Conservation (phyloP, 2,329 filamentous ascomycete genomes). For the Paecilomyces sp. region DNA sequence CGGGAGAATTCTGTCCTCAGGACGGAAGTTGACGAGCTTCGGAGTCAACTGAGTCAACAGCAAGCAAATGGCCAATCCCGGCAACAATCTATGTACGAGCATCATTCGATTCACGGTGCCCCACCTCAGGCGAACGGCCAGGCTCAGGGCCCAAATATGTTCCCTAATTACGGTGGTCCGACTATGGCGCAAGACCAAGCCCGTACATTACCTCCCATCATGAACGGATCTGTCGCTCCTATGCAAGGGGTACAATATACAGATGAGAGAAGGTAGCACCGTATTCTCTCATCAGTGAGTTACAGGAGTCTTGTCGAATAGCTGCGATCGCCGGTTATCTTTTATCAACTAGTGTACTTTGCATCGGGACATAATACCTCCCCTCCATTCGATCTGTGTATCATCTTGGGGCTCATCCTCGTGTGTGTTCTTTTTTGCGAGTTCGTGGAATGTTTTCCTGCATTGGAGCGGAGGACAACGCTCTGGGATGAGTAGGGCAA, state of each 20-base stretch:
- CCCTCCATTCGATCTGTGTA: background rate
- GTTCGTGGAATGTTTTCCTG: background rate
- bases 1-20: slow-evolving; percentile 31
- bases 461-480: background rate
- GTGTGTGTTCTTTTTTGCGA: background rate
- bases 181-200: slow-evolving; percentile 33
- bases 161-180: slow-evolving; percentile 20
- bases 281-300: background rate
- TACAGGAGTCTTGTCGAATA: too few relatives aligned
- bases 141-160: slow-evolving; percentile 19
- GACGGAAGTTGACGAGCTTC: slow-evolving; percentile 30
- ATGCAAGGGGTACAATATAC: slow-evolving; percentile 47
- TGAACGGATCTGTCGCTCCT: slow-evolving; percentile 36
- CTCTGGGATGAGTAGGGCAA: background rate
- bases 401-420: background rate
- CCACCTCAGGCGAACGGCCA: slow-evolving; percentile 26
- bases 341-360: background rate
- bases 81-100: slow-evolving; percentile 25
- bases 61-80: slow-evolving; percentile 25
- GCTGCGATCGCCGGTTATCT: background rate
- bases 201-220: slow-evolving; percentile 40
- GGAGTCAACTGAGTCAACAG: slow-evolving; percentile 29
- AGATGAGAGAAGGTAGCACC: slow-evolving; percentile 37
- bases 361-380: background rate
- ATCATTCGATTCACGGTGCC: slow-evolving; percentile 23